Conservation (phyloP, 2,329 filamentous ascomycete species). For the Phialocephala sp. region DNA sequence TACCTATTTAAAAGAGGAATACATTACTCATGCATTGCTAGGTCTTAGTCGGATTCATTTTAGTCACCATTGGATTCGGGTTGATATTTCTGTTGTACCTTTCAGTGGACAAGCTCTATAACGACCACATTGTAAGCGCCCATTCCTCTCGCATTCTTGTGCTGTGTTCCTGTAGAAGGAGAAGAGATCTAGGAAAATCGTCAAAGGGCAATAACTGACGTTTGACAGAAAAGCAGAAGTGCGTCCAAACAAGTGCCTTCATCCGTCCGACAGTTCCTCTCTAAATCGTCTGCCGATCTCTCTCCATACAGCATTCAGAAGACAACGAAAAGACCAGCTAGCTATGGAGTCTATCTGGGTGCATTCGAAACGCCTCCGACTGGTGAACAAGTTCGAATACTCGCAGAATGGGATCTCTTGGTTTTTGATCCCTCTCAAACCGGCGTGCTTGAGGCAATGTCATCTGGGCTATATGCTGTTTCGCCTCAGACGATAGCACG, state of each 20-base stretch:
- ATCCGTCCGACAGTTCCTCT: conserved; percentile 29
- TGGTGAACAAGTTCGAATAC: conserved; percentile 42
- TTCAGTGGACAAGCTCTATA: conserved; percentile 17
- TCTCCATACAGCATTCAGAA: conserved; percentile 29
- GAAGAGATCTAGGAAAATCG: not conserved
- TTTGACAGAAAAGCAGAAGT: conserved; percentile 25
- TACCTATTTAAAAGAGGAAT: not conserved
- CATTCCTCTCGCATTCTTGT: not conserved
- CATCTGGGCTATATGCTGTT: conserved; percentile 25
- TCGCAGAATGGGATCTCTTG: conserved; percentile 51
- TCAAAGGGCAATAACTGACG: not conserved
- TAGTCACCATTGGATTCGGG: conserved; percentile 33
- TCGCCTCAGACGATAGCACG: conserved; percentile 34
- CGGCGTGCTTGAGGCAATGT: conserved; percentile 45
- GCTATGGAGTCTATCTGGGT: conserved; percentile 50
- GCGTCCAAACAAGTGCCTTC: conserved; percentile 17
- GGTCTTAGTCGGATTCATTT: conserved; percentile 37
- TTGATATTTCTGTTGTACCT: conserved; percentile 29
- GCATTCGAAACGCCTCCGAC: conserved; percentile 44
- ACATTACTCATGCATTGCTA: conserved; percentile 27
- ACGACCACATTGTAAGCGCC: conserved; percentile 6
- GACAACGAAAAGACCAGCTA: conserved; percentile 29
- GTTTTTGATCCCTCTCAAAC: conserved; percentile 49
- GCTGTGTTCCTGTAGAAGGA: conserved; percentile 4
- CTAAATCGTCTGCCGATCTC: conserved; percentile 21